Base-by-base conservation (phyloP, 1,284 basidiomycete species). In the Grifola frondosa region DNA sequence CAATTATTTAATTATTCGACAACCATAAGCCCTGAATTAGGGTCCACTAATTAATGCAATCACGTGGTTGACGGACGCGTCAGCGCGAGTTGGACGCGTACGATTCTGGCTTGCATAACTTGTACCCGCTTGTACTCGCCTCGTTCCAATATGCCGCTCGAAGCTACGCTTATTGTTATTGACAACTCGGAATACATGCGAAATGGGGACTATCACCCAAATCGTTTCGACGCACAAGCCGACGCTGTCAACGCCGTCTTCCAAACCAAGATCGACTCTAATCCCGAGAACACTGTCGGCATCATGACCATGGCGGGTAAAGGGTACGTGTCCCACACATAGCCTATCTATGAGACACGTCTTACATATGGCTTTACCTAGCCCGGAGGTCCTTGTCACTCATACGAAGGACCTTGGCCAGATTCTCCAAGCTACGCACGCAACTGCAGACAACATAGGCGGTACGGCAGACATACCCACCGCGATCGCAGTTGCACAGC, bases 301-400 rank as follows among this genome's bases (percentile, higher is more conserved):
- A 70, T 98, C 43, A 97, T 99, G 94, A 95, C 93, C 29, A 96
- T 97, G 90, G 96, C 93, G 20, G 88, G 91, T 42, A 93, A 93
- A 70, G 85, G 87, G 92, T 94, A 58, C 66, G 84, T 69, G 23
- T 42, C 26, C 40, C 37, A 28, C 29, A 29, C 15, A 7, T 20
- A 30, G n/a, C 10, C 15, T 22, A 11, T 20, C 8, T 30, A 25
- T 17, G 4, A 4, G 9, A n/a, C 4, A 24, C 23, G 24, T 9
- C 37, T 17, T 12, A 44, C 37, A 3, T n/a, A n/a, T 25, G 24
- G 23, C 26, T 26, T 21, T 17, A 30, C 29, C 5, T 58, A 96
- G 92, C 5, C 94, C 96, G 35, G 89, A 96, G 66, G 92, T 99
- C 0, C 85, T 98, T 37, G 92, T 94, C 46, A 98, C 96, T 22